phyloP scores from a whole-genome alignment of 169 alveolate species.

The Eimeria acervulina region DNA sequence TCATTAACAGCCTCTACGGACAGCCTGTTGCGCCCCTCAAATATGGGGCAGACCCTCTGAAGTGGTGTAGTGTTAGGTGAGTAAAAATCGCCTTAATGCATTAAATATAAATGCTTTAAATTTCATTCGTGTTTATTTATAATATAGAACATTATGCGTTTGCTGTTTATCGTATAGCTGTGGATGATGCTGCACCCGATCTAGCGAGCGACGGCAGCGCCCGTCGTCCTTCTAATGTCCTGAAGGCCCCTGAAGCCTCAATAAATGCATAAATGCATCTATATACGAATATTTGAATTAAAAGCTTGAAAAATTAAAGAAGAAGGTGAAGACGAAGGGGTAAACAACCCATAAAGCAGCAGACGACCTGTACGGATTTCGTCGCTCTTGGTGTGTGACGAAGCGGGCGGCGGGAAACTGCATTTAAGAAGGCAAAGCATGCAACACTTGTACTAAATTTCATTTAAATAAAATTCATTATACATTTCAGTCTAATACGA shows the following conservation, averaged over 20 bases:
- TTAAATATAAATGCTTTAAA: too few relatives aligned
- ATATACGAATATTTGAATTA: background rate
- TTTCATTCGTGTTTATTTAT: background rate
- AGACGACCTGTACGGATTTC: background rate
- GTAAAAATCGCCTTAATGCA: background rate
- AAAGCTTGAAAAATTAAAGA: background rate
- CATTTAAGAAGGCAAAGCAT: background rate
- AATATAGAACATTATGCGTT: background rate
- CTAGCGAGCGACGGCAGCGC: conserved; percentile 27
- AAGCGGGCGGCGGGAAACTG: background rate
- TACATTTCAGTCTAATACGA: background rate
- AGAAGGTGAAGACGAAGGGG: background rate
- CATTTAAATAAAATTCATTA: background rate
- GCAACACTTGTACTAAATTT: background rate
- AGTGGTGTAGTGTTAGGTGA: too few relatives aligned
- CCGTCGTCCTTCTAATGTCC: background rate
- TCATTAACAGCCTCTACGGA: too few relatives aligned
- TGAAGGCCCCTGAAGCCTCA: background rate
- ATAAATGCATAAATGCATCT: background rate
- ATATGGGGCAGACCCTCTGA: background rate
- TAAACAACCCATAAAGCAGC: background rate
- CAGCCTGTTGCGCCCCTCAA: too few relatives aligned
- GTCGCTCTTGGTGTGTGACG: background rate
- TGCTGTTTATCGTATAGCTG: background rate
- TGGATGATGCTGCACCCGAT: background rate